Evolutionary conservation across 2,329 filamentous ascomycete species (phyloP), one percentile per base, ranked within the genome.

Genomic region (Proliferodiscus dingleyae): DNA sequence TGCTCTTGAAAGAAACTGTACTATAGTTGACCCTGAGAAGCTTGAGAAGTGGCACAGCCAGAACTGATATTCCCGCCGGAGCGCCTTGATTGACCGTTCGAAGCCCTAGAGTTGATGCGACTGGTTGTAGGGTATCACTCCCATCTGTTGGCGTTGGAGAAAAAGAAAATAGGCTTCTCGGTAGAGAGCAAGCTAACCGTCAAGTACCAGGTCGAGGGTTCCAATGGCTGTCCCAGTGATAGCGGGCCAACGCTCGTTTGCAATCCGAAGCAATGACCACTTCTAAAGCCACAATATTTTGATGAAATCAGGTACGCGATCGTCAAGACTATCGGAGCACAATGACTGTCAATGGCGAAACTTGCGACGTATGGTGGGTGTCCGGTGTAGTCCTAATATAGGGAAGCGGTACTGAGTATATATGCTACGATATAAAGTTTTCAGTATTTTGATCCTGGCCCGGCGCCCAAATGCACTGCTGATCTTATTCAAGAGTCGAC

Each of bases 161-260:
- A 51, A 51, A 51, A 46, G 48, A 56, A 55, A 47, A 54, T 53
- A 28, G 10, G 32, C 32, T 34, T 34, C 32, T 16, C 41, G 48
- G 48, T 23, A 11, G 39, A 19, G 46, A 43, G 41, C 44, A 49
- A 49, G 41, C 50, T 59, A 55, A 44, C 48, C 36, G 52, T 43
- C 38, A 48, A 48, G 51, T 46, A 47, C 50, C 43, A 52, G 49
- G 55, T 49, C 37, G 32, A 43, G 42, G 41, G 54, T 59, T 61
- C 60, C 57, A 56, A 60, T 51, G 59, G n/a, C n/a, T n/a, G n/a
- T n/a, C 59, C 55, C 46, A 58, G 56, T 58, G 51, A 46, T 52
- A 24, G 50, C 45, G 29, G 39, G 44, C 39, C 43, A 52, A 46
- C 38, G 46, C 46, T 48, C 54, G 37, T 57, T 57, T 56, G 51